Evolutionary conservation across 164 flowering plant species (phyloP), one percentile per base, ranked within the genome.

Genomic region (grape (Vitis vinifera)): DNA sequence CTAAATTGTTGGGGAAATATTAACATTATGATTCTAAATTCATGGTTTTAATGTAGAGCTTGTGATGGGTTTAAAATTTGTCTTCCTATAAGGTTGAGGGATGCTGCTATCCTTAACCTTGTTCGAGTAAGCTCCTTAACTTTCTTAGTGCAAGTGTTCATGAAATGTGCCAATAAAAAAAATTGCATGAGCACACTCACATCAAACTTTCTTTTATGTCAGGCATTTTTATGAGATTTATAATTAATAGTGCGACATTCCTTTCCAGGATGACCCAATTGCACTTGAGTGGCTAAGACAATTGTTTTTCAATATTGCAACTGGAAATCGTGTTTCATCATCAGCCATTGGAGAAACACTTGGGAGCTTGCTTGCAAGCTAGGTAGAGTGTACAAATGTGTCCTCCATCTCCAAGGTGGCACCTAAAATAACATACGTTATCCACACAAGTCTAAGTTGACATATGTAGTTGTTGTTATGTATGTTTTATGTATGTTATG

Each of bases 61-160:
- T 69, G 80, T 55, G 71, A 66, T 29, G 71, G 48, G 10, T 55
- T 77, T 31, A 31, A 71, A 49, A 0, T 13, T 9, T 49, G 48
- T 51, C 65, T 77, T 57, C 80, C 83, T 31, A 1, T 11, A 7
- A 67, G n/a, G 50, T 49, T 80, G 9, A 59, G 30, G 15, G 74
- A 80, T 29, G 2, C n/a, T 19, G 17, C 69, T 17, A 16, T 73
- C 27, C 10, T 17, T 47, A 50, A 3, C 52, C 14, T 67, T 16
- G 47, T 73, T 57, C 69, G 3, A 9, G 78, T 74, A 74, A 69
- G 78, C 68, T 48, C 70, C 44, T 59, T 11, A 7, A 3, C 44
- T 37, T 37, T 37, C 44, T 37, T 37, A 37, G 44, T 37, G 44
- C 44, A 37, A 37, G 44, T 37, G 44, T 37, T 37, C 44, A 37